These are phyloP conservation scores for Tolypocladium endophyticum DNA, from an alignment of 2,329 filamentous ascomycete genomes.

Conservation along the genomic window DNA sequence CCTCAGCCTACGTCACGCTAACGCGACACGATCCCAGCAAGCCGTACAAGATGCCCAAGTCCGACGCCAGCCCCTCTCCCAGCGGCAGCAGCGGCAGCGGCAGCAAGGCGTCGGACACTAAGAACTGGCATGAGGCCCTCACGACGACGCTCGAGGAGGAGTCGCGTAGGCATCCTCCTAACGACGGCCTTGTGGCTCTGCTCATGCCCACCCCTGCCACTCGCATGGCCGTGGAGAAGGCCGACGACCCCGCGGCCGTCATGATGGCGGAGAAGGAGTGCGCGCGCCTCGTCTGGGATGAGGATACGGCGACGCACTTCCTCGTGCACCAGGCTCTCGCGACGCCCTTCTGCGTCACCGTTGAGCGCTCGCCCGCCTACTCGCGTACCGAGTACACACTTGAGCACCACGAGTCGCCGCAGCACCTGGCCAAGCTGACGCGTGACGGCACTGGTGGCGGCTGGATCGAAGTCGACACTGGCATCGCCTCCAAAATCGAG, in stretches of 20 bases:
- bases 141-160: conserved; percentile 47
- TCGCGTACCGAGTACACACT: conserved; percentile 53
- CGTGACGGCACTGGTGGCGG: conserved; percentile 49
- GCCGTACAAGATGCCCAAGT: conserved; percentile 35
- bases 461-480: conserved; percentile 51
- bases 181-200: conserved; percentile 55
- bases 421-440: conserved; percentile 49
- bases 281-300: conserved; percentile 62
- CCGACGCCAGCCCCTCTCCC: conserved; percentile 11
- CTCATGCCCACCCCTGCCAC: conserved; percentile 58
- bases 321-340: conserved; percentile 53
- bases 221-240: conserved; percentile 49
- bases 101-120: conserved; percentile 23
- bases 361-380: conserved; percentile 49
- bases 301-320: conserved; percentile 47
- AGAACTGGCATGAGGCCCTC: conserved; percentile 48
- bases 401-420: conserved; percentile 52
- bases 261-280: conserved; percentile 58
- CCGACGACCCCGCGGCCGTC: conserved; percentile 48
- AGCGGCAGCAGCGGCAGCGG: conserved; percentile 13
- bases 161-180: conserved; percentile 39
- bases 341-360: conserved; percentile 51
- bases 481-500: conserved; percentile 47
- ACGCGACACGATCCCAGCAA: conserved; percentile 50
- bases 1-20: conserved; percentile 50